phyloP scores from a whole-genome alignment of 2,329 filamentous ascomycete genomes.

The Bipolaris gigantea region DNA sequence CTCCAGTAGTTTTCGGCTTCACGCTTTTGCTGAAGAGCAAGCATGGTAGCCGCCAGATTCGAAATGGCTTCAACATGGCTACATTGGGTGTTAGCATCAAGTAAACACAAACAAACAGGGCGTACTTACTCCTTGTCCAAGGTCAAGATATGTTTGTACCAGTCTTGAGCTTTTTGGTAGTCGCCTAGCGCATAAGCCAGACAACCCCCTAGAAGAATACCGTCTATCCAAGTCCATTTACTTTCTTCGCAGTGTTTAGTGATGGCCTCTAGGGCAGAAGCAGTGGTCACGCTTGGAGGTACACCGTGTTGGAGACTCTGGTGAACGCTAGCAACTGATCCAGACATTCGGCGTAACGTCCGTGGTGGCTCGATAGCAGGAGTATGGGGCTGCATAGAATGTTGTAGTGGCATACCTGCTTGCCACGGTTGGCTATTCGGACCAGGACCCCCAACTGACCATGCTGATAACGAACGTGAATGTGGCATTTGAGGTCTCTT shows the following conservation, averaged over 20 bases:
- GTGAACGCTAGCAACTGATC: slow-evolving; percentile 34
- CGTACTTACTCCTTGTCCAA: slow-evolving; percentile 57
- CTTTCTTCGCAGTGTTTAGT: slow-evolving; percentile 46
- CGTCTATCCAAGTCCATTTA: slow-evolving; percentile 73
- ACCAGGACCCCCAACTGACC: slow-evolving; percentile 26
- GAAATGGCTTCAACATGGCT: slow-evolving; percentile 92
- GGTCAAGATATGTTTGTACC: slow-evolving; percentile 69
- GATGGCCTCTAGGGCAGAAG: slow-evolving; percentile 43
- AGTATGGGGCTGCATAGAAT: slow-evolving; percentile 23
- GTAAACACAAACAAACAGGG: not conserved
- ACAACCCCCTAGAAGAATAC: slow-evolving; percentile 88
- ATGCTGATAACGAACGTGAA: slow-evolving; percentile 36
- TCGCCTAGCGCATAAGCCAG: slow-evolving; percentile 86
- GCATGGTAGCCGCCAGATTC: slow-evolving; percentile 85
- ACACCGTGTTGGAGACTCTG: slow-evolving; percentile 32
- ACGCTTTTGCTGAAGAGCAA: slow-evolving; percentile 77
- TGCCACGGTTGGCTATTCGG: slow-evolving; percentile 32
- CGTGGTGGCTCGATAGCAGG: slow-evolving; percentile 34
- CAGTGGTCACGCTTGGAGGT: slow-evolving; percentile 41
- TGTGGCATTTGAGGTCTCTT: slow-evolving; percentile 29
- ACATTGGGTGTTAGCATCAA: slow-evolving; percentile 21
- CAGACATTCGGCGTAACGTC: slow-evolving; percentile 40
- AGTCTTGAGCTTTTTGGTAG: slow-evolving; percentile 74
- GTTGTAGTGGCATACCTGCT: slow-evolving; percentile 24
- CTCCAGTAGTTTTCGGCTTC: slow-evolving; percentile 89